These are phyloP conservation scores for Plasmodium malariae DNA, from an alignment of 169 alveolate genomes.

Conservation along the genomic window DNA sequence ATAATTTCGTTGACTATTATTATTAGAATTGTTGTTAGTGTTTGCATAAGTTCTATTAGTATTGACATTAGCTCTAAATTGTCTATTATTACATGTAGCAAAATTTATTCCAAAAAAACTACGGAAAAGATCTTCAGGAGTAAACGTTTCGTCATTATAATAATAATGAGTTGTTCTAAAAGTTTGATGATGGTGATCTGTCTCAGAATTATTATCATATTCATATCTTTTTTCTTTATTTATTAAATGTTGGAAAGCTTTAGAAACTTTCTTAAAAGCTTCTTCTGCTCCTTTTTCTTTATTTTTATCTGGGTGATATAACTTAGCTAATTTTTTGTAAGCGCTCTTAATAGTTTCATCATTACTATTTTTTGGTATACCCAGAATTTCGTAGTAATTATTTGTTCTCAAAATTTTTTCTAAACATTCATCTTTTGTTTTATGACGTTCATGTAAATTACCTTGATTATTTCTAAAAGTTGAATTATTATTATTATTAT, in stretches of 20 bases:
- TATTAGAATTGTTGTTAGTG: conserved; percentile 26
- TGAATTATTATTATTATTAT: conserved; percentile 14
- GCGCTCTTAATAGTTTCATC: conserved; percentile 93
- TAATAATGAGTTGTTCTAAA: conserved; percentile 82
- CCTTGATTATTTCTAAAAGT: conserved; percentile 12
- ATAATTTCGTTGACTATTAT: conserved; percentile 37
- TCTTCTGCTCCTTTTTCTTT: conserved; percentile 96
- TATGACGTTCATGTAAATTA: conserved; percentile 63
- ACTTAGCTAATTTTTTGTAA: conserved; percentile 95
- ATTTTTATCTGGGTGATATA: conserved; percentile 98
- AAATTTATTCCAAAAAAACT: conserved; percentile 85
- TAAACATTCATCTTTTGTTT: conserved; percentile 50
- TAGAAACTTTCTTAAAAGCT: conserved; percentile 94
- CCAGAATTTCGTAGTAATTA: conserved; percentile 93
- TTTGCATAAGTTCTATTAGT: conserved; percentile 23
- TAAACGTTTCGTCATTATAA: conserved; percentile 82
- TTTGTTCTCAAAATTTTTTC: conserved; percentile 88
- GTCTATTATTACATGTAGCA: conserved; percentile 67
- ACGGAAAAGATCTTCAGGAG: conserved; percentile 87
- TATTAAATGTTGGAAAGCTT: conserved; percentile 93
- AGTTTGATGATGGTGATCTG: conserved; percentile 59
- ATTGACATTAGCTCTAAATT: conserved; percentile 48
- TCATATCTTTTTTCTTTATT: conserved; percentile 91
- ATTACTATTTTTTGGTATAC: conserved; percentile 90
- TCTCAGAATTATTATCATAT: conserved; percentile 90